Evolutionary conservation across 2,329 filamentous ascomycete species (phyloP), one percentile per base, ranked within the genome.

Genomic region (Hysterium pulicare): DNA sequence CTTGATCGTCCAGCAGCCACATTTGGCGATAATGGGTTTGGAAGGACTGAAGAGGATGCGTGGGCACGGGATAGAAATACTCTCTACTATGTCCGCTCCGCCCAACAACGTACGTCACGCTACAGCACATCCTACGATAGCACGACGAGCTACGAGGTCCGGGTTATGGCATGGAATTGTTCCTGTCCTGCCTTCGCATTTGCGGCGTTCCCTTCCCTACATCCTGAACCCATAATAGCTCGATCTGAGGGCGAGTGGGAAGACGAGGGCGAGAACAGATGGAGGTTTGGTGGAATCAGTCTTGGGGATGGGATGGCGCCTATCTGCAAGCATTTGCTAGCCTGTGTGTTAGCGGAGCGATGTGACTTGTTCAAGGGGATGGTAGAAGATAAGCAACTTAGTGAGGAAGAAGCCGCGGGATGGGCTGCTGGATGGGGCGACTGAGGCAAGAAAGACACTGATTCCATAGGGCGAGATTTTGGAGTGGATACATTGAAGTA

Each of bases 291-390:
- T 1, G 79, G 79, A 0, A 38, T 76, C 40, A 72, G 70, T 42
- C 37, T 67, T 36, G 54, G 62, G 41, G 22, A 50, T 3, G 59
- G 67, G 28, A 69, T 77, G 44, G 78, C 81, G 41, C 75, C 76
- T 5, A 54, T 87, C 68, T 98, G 91, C 64, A 96, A 96, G 69
- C 91, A 98, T 67, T 67, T 97, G 4, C 76, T 97, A 13, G 91
- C 91, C 1, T 94, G 87, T 63, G 68, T 91, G 31, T 64, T 97
- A 42, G 83, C 76, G 5, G 83, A 88, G 61, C 72, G 75, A 35
- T 90, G 87, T 71, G 62, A 49, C 3, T 63, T 82, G 21, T 76
- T 93, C 51, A 76, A 73, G 4, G 56, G 57, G 1, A 79, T 78
- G 53, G 73, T 85, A 13, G 73, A 77, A 44, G 74, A 78, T 53